These are phyloP conservation scores for Neofusicoccum kwambonambiense DNA, from an alignment of 2,329 filamentous ascomycete genomes.

Conservation along the genomic window DNA sequence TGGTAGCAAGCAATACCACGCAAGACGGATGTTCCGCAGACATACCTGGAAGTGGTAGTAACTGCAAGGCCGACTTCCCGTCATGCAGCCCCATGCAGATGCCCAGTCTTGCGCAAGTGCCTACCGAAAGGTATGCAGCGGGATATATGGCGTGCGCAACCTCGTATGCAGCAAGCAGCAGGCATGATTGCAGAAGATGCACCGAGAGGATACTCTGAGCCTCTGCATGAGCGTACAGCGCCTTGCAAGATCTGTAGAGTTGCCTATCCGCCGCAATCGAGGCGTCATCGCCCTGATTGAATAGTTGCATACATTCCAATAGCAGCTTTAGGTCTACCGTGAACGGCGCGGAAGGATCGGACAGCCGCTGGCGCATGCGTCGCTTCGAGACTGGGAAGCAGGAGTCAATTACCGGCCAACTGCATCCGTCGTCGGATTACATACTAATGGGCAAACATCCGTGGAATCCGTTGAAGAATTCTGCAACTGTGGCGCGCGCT, in stretches of 20 bases:
- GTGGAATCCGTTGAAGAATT: no score
- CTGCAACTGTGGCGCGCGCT: no score
- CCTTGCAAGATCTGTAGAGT: constrained; percentile 30
- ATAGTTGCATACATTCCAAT: not conserved
- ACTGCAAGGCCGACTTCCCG: constrained; percentile 32
- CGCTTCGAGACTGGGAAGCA: not conserved
- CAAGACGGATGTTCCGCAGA: no score
- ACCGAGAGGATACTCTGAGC: constrained; percentile 44
- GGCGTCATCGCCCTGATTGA: not conserved
- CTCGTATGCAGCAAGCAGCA: constrained; percentile 51
- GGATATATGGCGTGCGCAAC: constrained; percentile 52
- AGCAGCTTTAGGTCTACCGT: not conserved
- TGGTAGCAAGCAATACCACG: no score
- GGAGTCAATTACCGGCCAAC: not conserved
- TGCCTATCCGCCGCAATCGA: no score
- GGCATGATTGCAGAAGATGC: constrained; percentile 46
- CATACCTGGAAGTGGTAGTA: constrained; percentile 32
- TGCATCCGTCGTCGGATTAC: not conserved
- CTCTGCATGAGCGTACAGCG: constrained; percentile 44
- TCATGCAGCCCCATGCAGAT: constrained; percentile 47
- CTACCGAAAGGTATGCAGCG: constrained; percentile 50
- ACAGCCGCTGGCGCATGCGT: not conserved
- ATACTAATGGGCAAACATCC: not conserved
- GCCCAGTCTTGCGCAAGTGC: constrained; percentile 46
- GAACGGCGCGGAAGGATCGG: not conserved